Conservation (phyloP, 805 yeast species). For the Saturnispora saitoi region DNA sequence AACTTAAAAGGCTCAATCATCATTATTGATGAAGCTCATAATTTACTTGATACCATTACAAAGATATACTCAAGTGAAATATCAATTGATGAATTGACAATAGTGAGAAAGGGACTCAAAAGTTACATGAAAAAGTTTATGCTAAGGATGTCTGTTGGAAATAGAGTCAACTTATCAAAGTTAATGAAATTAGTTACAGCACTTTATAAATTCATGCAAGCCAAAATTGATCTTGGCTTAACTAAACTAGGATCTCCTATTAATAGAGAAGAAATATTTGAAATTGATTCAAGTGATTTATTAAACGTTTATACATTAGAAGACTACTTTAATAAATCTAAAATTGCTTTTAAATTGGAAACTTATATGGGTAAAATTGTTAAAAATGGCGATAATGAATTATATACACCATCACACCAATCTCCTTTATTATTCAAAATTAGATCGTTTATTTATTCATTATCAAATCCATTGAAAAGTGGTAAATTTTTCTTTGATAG, state of each 20-base stretch:
- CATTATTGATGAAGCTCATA: slow-evolving; percentile 90
- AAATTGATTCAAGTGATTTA: slow-evolving; percentile 55
- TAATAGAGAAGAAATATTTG: slow-evolving; percentile 43
- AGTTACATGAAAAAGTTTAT: slow-evolving; percentile 52
- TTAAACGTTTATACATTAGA: slow-evolving; percentile 63
- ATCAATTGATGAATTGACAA: slow-evolving; percentile 38
- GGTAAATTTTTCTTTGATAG: slow-evolving; percentile 66
- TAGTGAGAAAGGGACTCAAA: slow-evolving; percentile 41
- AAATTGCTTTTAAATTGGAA: slow-evolving; percentile 79
- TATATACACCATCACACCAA: slow-evolving; percentile 17
- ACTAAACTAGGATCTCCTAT: slow-evolving; percentile 48
- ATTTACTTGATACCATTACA: slow-evolving; percentile 67
- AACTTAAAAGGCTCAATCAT: slow-evolving; percentile 57
- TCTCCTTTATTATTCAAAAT: slow-evolving; percentile 57
- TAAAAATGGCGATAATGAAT: slow-evolving; percentile 3
- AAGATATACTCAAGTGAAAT: slow-evolving; percentile 58
- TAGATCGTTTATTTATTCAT: slow-evolving; percentile 50
- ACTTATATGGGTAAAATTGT: slow-evolving; percentile 41
- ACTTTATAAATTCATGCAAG: slow-evolving; percentile 36
- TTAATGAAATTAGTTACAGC: slow-evolving; percentile 47
- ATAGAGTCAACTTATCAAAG: slow-evolving; percentile 61
- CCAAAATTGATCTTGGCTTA: slow-evolving; percentile 13
- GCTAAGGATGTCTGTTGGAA: slow-evolving; percentile 58
- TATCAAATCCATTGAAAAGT: slow-evolving; percentile 68
- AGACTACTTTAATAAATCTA: slow-evolving; percentile 53